These are phyloP conservation scores for Pelargonium myrrhifolium DNA, from an alignment of 441 rosid genomes.

Conservation along the genomic window DNA sequence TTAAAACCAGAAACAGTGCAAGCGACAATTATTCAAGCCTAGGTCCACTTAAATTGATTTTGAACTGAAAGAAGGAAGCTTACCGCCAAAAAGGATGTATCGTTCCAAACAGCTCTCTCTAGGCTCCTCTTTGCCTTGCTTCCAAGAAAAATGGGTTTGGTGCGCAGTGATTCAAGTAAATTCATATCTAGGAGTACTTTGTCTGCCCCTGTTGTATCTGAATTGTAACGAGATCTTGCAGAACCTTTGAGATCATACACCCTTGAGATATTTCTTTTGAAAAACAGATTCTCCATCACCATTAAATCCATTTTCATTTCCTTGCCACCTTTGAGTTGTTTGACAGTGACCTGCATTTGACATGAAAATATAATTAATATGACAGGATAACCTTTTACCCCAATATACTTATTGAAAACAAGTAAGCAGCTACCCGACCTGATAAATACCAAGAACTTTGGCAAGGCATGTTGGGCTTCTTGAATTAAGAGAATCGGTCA, in stretches of 20 bases:
- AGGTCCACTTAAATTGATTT: neutral
- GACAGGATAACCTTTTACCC: neutral
- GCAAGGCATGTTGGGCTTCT: slow-evolving; percentile 96
- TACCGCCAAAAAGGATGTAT: slow-evolving; percentile 92
- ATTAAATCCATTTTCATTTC: slow-evolving; percentile 85
- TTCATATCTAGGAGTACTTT: slow-evolving; percentile 93
- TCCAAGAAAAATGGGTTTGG: slow-evolving; percentile 88
- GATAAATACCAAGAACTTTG: slow-evolving; percentile 90
- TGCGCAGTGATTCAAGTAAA: slow-evolving; percentile 95
- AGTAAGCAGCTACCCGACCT: slow-evolving; percentile 38
- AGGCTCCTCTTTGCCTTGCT: slow-evolving; percentile 83
- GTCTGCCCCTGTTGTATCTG: slow-evolving; percentile 83
- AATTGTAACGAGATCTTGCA: slow-evolving; percentile 78
- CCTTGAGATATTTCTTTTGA: slow-evolving; percentile 57
- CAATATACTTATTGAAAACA: neutral
- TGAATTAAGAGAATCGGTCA: slow-evolving; percentile 66
- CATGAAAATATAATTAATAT: slow-evolving; percentile 4
- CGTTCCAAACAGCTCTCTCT: slow-evolving; percentile 98
- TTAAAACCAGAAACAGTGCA: neutral
- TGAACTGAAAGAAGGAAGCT: slow-evolving; percentile 23
- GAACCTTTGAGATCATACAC: slow-evolving; percentile 97
- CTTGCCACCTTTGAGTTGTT: slow-evolving; percentile 70
- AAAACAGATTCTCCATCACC: slow-evolving; percentile 95
- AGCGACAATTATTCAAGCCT: neutral
- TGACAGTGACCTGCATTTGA: slow-evolving; percentile 48